Percentiles rank a stretch among this genome's conserved stretches.
phyloP scores from a whole-genome alignment of 306 rosid species.

The Acacia confusa region DNA sequence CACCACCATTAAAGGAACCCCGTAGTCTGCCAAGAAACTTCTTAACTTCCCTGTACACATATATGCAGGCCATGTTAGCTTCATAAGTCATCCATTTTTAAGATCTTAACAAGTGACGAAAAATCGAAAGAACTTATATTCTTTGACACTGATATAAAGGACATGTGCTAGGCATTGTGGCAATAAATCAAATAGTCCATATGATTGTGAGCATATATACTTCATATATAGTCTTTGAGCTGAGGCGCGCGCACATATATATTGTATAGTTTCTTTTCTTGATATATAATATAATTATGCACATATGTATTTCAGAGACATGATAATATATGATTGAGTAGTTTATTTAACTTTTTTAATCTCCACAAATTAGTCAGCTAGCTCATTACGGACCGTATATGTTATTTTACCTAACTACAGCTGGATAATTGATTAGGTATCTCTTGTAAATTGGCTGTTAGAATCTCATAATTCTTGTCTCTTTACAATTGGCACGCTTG shows the following conservation, averaged over 20 bases:
- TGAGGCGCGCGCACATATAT: no score
- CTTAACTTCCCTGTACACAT: conserved; percentile 59
- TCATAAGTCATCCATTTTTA: neutral
- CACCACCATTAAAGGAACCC: conserved; percentile 82
- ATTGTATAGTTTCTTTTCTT: neutral
- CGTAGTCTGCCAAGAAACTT: conserved; percentile 77
- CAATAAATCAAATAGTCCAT: no score
- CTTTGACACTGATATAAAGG: neutral
- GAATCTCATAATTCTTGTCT: neutral
- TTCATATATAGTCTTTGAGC: no score
- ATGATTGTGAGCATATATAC: no score
- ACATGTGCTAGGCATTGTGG: no score
- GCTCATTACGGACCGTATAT: no score
- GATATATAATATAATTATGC: no score
- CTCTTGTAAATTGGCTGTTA: neutral
- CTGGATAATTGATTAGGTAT: neutral
- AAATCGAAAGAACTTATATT: neutral
- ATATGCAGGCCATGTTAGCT: neutral
- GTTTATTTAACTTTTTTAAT: no score
- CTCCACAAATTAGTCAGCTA: no score
- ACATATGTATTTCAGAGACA: no score
- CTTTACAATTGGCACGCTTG: neutral
- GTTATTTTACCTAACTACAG: neutral
- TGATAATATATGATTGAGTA: no score
- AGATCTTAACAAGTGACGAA: no score